Evolutionary conservation across 1,139 yeast species (phyloP).

Genomic region (Citeromyces siamensis): DNA sequence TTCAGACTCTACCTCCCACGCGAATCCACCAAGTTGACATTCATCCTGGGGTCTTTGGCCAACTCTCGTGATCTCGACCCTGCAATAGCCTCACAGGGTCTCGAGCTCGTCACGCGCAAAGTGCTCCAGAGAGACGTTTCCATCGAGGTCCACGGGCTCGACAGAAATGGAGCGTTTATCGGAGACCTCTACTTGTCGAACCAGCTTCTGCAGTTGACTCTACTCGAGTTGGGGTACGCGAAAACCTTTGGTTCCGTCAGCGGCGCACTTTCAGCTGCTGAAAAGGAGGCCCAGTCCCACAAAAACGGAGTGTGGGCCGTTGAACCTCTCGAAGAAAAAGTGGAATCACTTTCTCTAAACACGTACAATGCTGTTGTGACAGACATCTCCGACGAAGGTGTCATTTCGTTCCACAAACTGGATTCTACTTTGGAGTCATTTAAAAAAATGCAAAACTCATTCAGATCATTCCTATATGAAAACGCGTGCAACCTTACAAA

Average conservation of each 20-base stretch:
- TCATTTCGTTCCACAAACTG: constrained; percentile 37
- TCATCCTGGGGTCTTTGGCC: constrained; percentile 68
- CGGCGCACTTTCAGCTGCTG: constrained; percentile 44
- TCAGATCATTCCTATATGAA: constrained; percentile 13
- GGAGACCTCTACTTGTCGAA: constrained; percentile 53
- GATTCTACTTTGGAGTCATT: constrained; percentile 26
- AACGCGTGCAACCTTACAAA: constrained; percentile 10
- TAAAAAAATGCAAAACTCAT: constrained; percentile 29
- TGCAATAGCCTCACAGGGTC: constrained; percentile 23
- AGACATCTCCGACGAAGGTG: constrained; percentile 37
- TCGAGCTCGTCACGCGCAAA: constrained; percentile 39
- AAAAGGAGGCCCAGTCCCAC: constrained; percentile 41
- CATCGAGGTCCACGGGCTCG: constrained; percentile 56
- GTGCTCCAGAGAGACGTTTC: constrained; percentile 65
- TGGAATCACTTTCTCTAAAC: constrained; percentile 15
- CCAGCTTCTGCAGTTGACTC: constrained; percentile 49
- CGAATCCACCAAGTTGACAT: constrained; percentile 57
- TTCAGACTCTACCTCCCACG: constrained; percentile 56
- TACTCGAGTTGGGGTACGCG: constrained; percentile 55
- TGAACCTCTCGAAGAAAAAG: constrained; percentile 13
- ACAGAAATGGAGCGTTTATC: constrained; percentile 72
- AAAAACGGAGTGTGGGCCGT: constrained; percentile 58
- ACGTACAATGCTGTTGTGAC: constrained; percentile 49
- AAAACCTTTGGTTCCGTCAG: constrained; percentile 58
- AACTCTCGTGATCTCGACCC: constrained; percentile 35